Conservation (phyloP, 2,329 filamentous ascomycete genomes). For the Pyricularia sp. region DNA sequence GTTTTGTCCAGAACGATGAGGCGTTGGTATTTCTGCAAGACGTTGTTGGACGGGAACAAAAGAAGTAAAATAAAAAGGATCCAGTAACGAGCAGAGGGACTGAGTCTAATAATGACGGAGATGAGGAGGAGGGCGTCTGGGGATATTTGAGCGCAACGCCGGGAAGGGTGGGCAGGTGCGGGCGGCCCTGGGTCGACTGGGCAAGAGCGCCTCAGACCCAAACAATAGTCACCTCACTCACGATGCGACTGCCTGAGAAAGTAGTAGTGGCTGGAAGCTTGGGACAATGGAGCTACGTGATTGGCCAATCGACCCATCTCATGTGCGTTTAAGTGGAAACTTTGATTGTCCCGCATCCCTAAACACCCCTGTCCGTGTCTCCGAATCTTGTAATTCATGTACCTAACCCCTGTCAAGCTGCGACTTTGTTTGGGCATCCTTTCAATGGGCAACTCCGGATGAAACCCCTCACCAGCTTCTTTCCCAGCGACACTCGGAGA, state of each 20-base stretch:
- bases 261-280: neutral
- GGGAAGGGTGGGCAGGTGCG: neutral
- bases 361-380: neutral
- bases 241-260: neutral
- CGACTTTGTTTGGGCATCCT: conserved; percentile 1
- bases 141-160: neutral
- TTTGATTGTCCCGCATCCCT: neutral
- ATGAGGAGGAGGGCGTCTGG: neutral
- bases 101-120: conserved; percentile 4
- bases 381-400: neutral
- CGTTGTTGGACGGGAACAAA: neutral
- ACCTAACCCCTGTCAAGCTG: neutral
- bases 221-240: neutral
- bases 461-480: neutral
- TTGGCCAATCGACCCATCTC: neutral
- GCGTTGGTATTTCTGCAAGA: neutral
- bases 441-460: neutral
- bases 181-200: neutral
- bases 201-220: neutral
- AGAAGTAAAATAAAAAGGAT: neutral
- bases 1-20: neutral
- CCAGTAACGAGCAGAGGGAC: neutral
- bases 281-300: neutral
- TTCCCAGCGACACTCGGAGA: neutral
- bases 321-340: neutral